Evolutionary conservation across 805 yeast genomes (phyloP).

Genomic region (Yamadazyma scolyti): DNA sequence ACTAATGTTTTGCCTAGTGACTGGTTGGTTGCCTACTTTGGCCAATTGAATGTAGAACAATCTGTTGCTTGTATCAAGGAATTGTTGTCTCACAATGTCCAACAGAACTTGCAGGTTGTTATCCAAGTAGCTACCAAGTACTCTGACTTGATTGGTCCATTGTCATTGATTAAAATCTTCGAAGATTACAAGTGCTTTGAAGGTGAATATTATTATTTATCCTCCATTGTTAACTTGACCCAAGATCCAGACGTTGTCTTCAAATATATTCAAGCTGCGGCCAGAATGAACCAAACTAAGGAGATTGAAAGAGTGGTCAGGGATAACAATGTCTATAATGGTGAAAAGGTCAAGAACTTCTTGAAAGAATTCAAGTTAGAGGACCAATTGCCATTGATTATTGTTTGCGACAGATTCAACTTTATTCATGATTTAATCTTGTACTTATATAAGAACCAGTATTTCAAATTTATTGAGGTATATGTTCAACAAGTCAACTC

Average conservation of each 20-base stretch:
- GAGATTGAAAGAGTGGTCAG: constrained; percentile 96
- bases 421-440: constrained; percentile 91
- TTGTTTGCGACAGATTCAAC: constrained; percentile 90
- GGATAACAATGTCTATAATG: constrained; percentile 90
- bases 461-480: constrained; percentile 94
- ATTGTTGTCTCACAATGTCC: constrained; percentile 71
- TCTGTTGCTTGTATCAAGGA: constrained; percentile 83
- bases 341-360: constrained; percentile 96
- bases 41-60: constrained; percentile 92
- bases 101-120: constrained; percentile 86
- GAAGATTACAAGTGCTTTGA: constrained; percentile 91
- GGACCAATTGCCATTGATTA: constrained; percentile 93
- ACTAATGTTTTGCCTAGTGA: constrained; percentile 83
- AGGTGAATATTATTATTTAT: constrained; percentile 91
- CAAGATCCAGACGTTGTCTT: constrained; percentile 94
- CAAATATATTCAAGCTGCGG: constrained; percentile 94
- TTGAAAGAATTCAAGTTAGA: constrained; percentile 90
- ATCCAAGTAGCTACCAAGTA: constrained; percentile 96
- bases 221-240: constrained; percentile 88
- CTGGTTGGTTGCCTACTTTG: constrained; percentile 91
- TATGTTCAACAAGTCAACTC: constrained; percentile 98
- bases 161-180: constrained; percentile 79
- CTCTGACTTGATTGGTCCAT: constrained; percentile 88
- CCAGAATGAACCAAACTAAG: constrained; percentile 80
- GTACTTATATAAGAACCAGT: constrained; percentile 92